phyloP scores from a whole-genome alignment of 2,329 filamentous ascomycete genomes.

The Diaporthe sp. region DNA sequence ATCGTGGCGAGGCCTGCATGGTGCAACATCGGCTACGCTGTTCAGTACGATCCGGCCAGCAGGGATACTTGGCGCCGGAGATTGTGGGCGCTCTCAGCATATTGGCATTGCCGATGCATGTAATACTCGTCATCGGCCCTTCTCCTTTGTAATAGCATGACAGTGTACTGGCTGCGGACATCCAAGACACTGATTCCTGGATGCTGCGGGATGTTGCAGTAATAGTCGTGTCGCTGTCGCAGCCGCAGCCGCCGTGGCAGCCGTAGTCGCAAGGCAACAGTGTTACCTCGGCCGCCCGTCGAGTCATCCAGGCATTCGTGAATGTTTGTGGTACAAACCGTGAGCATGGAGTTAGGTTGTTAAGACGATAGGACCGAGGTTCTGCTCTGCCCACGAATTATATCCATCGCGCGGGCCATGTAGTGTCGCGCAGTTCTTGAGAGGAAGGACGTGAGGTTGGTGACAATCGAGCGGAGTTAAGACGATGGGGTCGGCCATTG shows the following conservation, averaged over 20 bases:
- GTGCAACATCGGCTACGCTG: conserved; percentile 28
- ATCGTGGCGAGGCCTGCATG: not conserved
- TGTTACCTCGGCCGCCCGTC: conserved; percentile 7
- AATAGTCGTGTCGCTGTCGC: not conserved
- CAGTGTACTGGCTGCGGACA: not conserved
- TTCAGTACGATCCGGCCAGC: conserved; percentile 16
- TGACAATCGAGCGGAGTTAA: not conserved
- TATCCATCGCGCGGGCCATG: not conserved
- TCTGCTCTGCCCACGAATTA: not conserved
- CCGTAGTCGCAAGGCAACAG: conserved; percentile 6
- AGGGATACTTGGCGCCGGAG: not conserved
- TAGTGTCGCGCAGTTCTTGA: not conserved
- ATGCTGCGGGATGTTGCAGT: not conserved
- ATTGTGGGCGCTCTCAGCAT: not conserved
- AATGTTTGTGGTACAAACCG: not conserved
- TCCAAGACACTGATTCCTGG: not conserved
- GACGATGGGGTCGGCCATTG: not conserved
- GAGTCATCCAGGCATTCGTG: not conserved
- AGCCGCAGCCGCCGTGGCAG: not conserved
- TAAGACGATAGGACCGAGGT: not conserved
- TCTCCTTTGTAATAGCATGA: conserved; percentile 3
- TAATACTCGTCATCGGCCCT: conserved; percentile 28
- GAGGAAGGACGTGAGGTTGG: not conserved
- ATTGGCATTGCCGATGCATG: conserved; percentile 22
- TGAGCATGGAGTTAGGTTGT: not conserved